Base-by-base conservation (phyloP, 2,329 filamentous ascomycete species). In the Xylaria sp. region DNA sequence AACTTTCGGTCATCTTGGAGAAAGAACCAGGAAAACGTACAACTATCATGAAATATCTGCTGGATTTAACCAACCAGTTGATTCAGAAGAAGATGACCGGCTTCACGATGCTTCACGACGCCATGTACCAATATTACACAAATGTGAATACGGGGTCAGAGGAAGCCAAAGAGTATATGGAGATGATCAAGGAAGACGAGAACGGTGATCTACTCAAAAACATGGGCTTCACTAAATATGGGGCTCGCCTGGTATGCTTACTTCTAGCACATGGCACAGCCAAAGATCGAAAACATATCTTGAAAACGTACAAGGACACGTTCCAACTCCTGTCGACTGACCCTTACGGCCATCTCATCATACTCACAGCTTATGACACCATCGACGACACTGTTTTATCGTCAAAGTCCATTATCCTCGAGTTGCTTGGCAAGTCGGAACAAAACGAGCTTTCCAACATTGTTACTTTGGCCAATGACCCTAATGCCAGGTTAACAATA, bases 21-120 rank as follows among this genome's bases (percentile, higher is more conserved):
- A 85, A 88, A 58, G 87, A 90, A 57, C 93, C 95, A 0, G 93
- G 94, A 82, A 98, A 98, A 85, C 88, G 93, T 68, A 88, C 87
- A 15, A 89, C 93, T 0, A 94, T 97, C 71, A 92, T 98, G 90
- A 91, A 91, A 77, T 92, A 92, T 76, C 84, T 98, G 61, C 86
- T 90, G 71, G 91, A 93, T 72, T 87, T 97, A 81, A 96, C 97
- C 83, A 97, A 97, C 80, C 89, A 91, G 69, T 87, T 99, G 47
- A 87, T 98, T 54, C 94, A 99, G 81, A 99, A 99, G 87, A 96
- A 96, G 81, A 90, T 96, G 81, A 96, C 93, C 0, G 95, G 93
- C 10, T 98, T 99, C 81, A 98, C 95, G 1, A 96, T 99, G 87
- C 87, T 99, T 22, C 96, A 99, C 79, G 96, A 98, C 75, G 96